phyloP scores from a whole-genome alignment of 2,329 filamentous ascomycete genomes.

The Teratosphaeriaceae sp. region DNA sequence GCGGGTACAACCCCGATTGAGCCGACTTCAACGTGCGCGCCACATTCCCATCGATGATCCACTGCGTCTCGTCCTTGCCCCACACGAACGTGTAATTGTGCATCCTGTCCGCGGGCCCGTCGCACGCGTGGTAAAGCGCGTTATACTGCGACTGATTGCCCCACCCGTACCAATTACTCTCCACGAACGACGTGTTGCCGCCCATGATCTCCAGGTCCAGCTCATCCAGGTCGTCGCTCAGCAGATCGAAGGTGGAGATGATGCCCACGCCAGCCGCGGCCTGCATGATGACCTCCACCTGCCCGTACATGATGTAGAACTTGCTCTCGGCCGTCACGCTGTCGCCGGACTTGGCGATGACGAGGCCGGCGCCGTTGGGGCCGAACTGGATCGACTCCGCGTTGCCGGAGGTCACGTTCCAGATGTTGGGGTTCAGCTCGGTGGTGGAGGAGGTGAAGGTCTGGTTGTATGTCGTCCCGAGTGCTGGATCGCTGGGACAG shows the following conservation, averaged over 20 bases:
- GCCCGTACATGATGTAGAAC: constrained; percentile 83
- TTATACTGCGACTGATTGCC: constrained; percentile 58
- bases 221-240: constrained; percentile 80
- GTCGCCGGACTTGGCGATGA: constrained; percentile 61
- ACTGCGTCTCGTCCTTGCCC: constrained; percentile 60
- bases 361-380: constrained; percentile 57
- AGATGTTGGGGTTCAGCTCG: constrained; percentile 33
- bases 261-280: constrained; percentile 69
- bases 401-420: constrained; percentile 54
- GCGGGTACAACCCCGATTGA: constrained; percentile 49
- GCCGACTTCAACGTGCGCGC: constrained; percentile 54
- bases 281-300: constrained; percentile 71
- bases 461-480: constrained; percentile 57
- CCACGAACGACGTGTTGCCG: constrained; percentile 53
- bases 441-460: constrained; percentile 57
- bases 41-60: constrained; percentile 60
- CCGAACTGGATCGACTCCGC: constrained; percentile 52
- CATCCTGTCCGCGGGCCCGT: constrained; percentile 49
- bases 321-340: constrained; percentile 71
- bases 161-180: constrained; percentile 73
- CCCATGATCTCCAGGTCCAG: constrained; percentile 83
- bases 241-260: constrained; percentile 73
- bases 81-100: constrained; percentile 68
- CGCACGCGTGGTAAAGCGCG: constrained; percentile 54
- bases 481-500: constrained; percentile 65